Evolutionary conservation across 163 green algal genomes (phyloP), one percentile per base, ranked within the genome.

Genomic region (Prototheca cutis): DNA sequence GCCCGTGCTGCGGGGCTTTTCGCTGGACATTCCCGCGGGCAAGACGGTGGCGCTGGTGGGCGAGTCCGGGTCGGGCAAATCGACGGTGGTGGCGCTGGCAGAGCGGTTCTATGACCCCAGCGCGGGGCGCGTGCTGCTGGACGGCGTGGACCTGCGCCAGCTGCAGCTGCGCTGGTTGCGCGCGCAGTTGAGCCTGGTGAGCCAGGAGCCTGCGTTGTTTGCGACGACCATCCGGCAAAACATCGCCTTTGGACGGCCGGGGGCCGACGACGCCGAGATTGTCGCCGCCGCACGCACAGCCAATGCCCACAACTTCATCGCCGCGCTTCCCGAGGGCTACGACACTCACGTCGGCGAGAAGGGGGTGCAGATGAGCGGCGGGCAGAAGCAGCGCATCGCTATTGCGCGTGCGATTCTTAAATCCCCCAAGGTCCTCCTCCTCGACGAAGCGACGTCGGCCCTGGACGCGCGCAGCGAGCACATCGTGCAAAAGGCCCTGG

Each of bases 121-220:
- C n/a, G n/a, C 34, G 3, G 62, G 55, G 28, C 8, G 15, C 6
- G 59, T 78, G 21, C 32, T 71, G 28, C 40, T 89, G 1, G 81
- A 87, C 31, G 86, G 85, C 19, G 40, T 77, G 10, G 83, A 93
- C 63, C 53, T 96, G 21, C 62, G 69, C 1, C 53, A 61, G 1
- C 66, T 97, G 33, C 73, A 86, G n/a, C 59, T 87, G 25, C 48
- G 25, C n/a, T 88, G 75, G 73, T 58, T 87, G 36, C 73, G 83
- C 7, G 34, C 48, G 19, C 73, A 86, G 51, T 68, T 96, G 34
- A 84, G 72, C 0, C 62, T 95, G 34, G 87, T 96, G 27, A 77
- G 52, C 39, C 91, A 98, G 74, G 88, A 97, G 79, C 88, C 91
- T 2, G 82, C 74, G 5, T 83, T 98, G 39, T 98, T 98, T 72